Conservation (phyloP, 495 filamentous ascomycete species). For the Penicillium subrubescens region DNA sequence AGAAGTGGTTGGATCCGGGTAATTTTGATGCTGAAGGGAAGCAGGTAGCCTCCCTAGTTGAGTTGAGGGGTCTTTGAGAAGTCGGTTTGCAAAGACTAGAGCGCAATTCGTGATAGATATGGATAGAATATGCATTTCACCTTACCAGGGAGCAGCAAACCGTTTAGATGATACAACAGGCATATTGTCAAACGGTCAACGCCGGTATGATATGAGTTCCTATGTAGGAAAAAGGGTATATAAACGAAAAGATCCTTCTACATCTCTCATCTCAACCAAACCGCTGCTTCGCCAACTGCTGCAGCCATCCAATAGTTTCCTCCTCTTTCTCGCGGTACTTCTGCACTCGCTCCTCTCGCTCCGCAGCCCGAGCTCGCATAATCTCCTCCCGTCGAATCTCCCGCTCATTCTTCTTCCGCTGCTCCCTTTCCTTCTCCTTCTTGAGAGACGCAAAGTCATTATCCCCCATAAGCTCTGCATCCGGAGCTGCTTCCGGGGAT, state of each 20-base stretch:
- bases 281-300: constrained; percentile 47
- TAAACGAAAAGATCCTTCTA: background rate
- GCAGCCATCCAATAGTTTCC: constrained; percentile 48
- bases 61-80: background rate
- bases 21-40: constrained; percentile 53
- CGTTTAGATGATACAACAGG: background rate
- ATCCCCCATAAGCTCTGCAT: constrained; percentile 48
- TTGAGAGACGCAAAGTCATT: constrained; percentile 44
- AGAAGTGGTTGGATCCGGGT: constrained; percentile 46
- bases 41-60: constrained; percentile 39
- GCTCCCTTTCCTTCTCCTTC: constrained; percentile 42
- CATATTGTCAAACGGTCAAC: background rate
- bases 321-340: constrained; percentile 48
- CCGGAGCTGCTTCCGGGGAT: constrained; percentile 45
- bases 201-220: background rate
- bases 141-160: background rate
- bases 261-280: constrained; percentile 39
- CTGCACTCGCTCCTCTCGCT: constrained; percentile 47
- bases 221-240: constrained; percentile 4
- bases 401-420: constrained; percentile 47
- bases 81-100: no score
- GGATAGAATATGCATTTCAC: no score
- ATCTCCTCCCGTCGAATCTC: constrained; percentile 48
- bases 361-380: constrained; percentile 39
- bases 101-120: no score